phyloP scores from a whole-genome alignment of 345 rosid species.

The Gossypium australe region DNA sequence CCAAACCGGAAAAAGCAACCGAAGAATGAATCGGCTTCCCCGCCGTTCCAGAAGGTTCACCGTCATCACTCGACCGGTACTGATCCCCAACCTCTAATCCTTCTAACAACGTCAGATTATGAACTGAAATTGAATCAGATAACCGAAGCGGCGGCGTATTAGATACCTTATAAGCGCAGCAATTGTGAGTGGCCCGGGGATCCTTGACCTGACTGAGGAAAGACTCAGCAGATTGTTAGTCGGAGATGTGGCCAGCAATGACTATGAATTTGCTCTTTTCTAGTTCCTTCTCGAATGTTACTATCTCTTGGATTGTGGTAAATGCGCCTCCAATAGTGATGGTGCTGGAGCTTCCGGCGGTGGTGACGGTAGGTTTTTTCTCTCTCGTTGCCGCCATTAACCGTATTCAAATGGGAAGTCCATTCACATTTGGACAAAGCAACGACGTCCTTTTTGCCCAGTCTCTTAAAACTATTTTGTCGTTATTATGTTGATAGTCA shows the following conservation, averaged over 20 bases:
- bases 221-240: slow-evolving; percentile 64
- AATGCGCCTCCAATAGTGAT: slow-evolving; percentile 29
- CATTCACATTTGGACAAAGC: not conserved
- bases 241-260: slow-evolving; percentile 67
- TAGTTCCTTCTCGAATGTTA: slow-evolving; percentile 57
- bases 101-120: not conserved
- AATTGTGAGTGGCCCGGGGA: slow-evolving; percentile 80
- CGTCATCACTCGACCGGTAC: slow-evolving; percentile 72
- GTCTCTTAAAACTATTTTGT: not conserved
- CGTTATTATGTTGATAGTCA: not conserved
- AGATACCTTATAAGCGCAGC: slow-evolving; percentile 92
- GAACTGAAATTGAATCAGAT: not conserved
- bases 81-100: slow-evolving; percentile 62
- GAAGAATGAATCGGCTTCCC: slow-evolving; percentile 86
- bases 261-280: slow-evolving; percentile 98
- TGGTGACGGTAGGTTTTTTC: slow-evolving; percentile 26
- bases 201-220: slow-evolving; percentile 78
- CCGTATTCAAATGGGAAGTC: not conserved
- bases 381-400: not conserved
- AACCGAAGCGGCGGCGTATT: not conserved
- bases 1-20: slow-evolving; percentile 70
- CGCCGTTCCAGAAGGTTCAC: slow-evolving; percentile 91
- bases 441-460: too few species aligned
- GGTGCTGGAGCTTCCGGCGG: slow-evolving; percentile 18
- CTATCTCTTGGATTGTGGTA: slow-evolving; percentile 62